Base-by-base conservation (phyloP, 257 asterid genomes). In the Solanum habrochaites region DNA sequence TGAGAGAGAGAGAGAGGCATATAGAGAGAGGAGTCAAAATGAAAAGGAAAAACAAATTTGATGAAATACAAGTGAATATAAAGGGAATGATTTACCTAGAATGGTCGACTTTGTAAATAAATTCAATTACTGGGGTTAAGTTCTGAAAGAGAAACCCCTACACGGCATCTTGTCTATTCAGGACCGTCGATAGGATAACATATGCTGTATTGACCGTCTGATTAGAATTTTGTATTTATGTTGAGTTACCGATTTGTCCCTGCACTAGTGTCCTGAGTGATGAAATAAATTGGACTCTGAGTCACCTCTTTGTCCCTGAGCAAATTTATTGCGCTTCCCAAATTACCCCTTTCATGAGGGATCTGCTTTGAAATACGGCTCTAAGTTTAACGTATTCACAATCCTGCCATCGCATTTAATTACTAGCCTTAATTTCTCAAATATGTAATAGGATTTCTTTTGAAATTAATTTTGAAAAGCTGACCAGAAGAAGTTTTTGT, bases 241-340 rank as follows among this genome's bases (percentile, higher is more conserved):
- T 87, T 89, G 87, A 86, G 91, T 91, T 89, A 83, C 95, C 88
- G 31, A 80, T 87, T 90, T 93, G 92, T 90, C 89, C 91, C 92
- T 86, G 89, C 70, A 29, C 88, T 29, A 62, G 27, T 83, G 32
- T 45, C 89, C 84, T 74, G 85, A 72, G 87, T 83, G 86, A 91
- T 91, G 91, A 85, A 85, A 16, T 90, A 64, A 91, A 89, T 91
- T 91, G 88, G 47, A 85, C 91, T 87, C 91, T 88, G 87, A 87
- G 91, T 91, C 87, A 80, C 94, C 90, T 60, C 83, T 87, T 90
- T 93, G 92, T 90, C 89, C 91, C 92, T 86, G 89, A 70, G 47
- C 88, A 35, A 62, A 37, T 83, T 31, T 45, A n/a, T 10, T 31
- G 12, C 2, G 7, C 66, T 82, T 84, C 85, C 82, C 23, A 27